Evolutionary conservation across 2,329 filamentous ascomycete species (phyloP), one percentile per base, ranked within the genome.

Genomic region (Chaetoscypha palmicola): DNA sequence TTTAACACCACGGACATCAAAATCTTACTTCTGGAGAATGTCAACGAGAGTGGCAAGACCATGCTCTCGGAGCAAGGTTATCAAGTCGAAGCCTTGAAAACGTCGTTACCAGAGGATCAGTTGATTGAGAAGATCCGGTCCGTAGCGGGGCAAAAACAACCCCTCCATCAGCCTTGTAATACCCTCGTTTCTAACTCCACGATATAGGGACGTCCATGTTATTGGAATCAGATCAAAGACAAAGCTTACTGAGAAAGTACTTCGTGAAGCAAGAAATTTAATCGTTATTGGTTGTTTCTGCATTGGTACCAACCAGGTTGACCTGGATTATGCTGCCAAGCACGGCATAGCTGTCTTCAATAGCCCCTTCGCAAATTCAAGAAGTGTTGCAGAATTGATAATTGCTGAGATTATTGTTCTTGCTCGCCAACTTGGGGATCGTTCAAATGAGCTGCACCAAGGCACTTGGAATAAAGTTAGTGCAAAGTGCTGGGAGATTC

Each of bases 381-480:
- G 92, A 64, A 94, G 87, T 63, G 92, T 98, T 40, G 92, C 92
- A 45, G 92, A 98, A 71, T 74, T 97, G 45, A 89, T 97, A 57
- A 96, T 98, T 63, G 84, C 74, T 42, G 91, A 96, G 68, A 90
- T 98, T 61, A 96, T 98, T 60, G 72, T 76, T 30, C 81, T 98
- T 42, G 92, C 92, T 17, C 83, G 92, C 47, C 92, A 98, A 68
- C 74, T 98, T 24, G 83, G 87, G 50, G 92, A 98, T 66, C 86
- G 92, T 56, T 95, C 87, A 50, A 88, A 79, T 59, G 92, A 98
- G 70, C 80, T 98, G 77, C 92, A 98, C 72, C 78, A 78, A 45
- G 92, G 92, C 45, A 88, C 80, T 33, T 98, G 92, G 92, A 97
- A 97, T 68, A 98, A 98, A 72, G 90, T 97, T 60, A 95, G 89